Evolutionary conservation across 306 rosid genomes (phyloP), one percentile per base, ranked within the genome.

Genomic region (Alnus rubra): DNA sequence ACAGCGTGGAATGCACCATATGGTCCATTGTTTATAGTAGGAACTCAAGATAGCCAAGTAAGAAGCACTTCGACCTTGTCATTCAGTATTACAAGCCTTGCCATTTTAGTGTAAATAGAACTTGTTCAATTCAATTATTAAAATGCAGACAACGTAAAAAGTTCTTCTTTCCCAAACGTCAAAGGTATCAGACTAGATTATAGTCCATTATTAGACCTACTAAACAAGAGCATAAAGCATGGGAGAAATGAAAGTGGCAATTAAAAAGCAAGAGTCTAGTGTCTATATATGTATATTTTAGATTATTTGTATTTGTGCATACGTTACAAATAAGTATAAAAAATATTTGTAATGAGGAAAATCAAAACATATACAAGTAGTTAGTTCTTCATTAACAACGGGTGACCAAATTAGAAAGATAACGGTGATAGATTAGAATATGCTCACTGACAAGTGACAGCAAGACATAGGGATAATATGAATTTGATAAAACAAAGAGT

Each of bases 381-480:
- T 5, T 18, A 39, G 30, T 39, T 42, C 8, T 18, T 39, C 49
- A 15, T 67, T 39, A 39, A 67, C 35, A 15, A 8, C 18, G 19
- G n/a, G 23, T n/a, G 53, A 4, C 45, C 59, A 71, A 7, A 71
- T 59, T 30, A 59, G 54, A 60, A 76, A 12, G 74, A 45, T 18
- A 42, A 15, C 15, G 31, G 35, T 30, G 10, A 4, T n/a, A 64
- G 60, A 18, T 67, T 67, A 12, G 19, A 64, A 37, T 67, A 19
- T 5, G 55, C 7, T 56, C 58, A n/a, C 71, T 44, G 78, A 52
- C 73, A 86, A 37, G 49, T 42, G 52, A 71, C 13, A 80, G 58
- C 45, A 49, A 14, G 28, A 76, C 56, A 65, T 69, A 33, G 69
- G 15, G 15, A 31, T 53, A 76, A 74, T 63, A 18, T 28, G 70